These are phyloP conservation scores for Chrysoporthe puriensis DNA, from an alignment of 2,329 filamentous ascomycete genomes.

Conservation along the genomic window DNA sequence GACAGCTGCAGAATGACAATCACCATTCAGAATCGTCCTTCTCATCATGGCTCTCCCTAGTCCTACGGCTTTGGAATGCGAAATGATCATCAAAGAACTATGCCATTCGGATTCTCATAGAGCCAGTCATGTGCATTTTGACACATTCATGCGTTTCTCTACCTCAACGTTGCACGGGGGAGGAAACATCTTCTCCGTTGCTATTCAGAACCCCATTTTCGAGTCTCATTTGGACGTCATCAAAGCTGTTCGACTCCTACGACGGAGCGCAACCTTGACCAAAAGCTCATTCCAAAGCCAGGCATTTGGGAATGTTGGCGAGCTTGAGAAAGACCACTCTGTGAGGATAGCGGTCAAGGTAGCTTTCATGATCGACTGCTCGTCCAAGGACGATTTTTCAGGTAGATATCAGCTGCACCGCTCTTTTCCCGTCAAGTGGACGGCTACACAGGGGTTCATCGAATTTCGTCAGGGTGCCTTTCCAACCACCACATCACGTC, in stretches of 20 bases:
- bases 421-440: not conserved
- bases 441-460: not conserved
- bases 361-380: constrained; percentile 1
- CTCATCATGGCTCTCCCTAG: not conserved
- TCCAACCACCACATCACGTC: not conserved
- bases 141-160: not conserved
- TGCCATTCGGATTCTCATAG: not conserved
- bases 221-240: not conserved
- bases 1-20: not conserved
- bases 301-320: not conserved
- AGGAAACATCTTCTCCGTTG: not conserved
- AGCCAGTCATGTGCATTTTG: not conserved
- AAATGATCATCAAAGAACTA: not conserved
- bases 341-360: not conserved
- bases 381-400: not conserved
- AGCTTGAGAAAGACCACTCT: not conserved
- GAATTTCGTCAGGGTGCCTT: not conserved
- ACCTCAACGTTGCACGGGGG: not conserved
- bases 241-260: not conserved
- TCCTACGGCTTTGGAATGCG: not conserved
- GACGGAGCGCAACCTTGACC: not conserved
- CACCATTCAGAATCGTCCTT: not conserved
- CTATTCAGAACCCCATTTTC: not conserved
- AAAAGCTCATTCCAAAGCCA: not conserved
- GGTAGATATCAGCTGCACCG: not conserved